Evolutionary conservation across 2,329 filamentous ascomycete genomes (phyloP).

Genomic region (Cladophialophora yegresii): DNA sequence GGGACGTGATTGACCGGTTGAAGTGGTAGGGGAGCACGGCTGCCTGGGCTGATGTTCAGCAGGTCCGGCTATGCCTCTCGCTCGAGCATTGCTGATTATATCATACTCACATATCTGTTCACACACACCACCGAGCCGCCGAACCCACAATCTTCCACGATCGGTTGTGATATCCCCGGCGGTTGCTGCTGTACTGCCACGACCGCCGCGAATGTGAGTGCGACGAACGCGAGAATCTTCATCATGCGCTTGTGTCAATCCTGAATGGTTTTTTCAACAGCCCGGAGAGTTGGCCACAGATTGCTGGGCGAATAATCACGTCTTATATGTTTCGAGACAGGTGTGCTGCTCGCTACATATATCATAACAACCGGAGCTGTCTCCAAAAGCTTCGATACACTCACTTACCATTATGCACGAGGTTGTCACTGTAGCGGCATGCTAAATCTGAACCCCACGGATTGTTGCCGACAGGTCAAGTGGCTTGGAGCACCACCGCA

Average conservation of each 20-base stretch:
- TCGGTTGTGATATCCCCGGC: slow-evolving; percentile 37
- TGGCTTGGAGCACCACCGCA: not conserved
- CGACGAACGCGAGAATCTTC: not conserved
- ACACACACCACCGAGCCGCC: slow-evolving; percentile 43
- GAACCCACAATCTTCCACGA: slow-evolving; percentile 40
- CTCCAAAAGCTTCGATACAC: too few relatives aligned
- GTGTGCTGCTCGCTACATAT: too few relatives aligned
- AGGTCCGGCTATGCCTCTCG: too few relatives aligned
- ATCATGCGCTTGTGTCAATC: not conserved
- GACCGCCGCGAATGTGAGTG: not conserved
- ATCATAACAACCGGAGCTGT: too few relatives aligned
- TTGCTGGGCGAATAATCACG: not conserved
- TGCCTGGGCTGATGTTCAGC: slow-evolving; percentile 6
- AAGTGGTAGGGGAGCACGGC: slow-evolving; percentile 45
- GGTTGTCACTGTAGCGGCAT: not conserved
- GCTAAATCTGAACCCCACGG: not conserved
- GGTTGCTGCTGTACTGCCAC: slow-evolving; percentile 35
- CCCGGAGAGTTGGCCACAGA: not conserved
- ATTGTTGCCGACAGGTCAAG: not conserved
- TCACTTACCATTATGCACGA: not conserved
- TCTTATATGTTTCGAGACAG: not conserved
- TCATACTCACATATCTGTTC: slow-evolving; percentile 42
- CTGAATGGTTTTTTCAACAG: not conserved
- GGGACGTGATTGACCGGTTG: slow-evolving; percentile 40
- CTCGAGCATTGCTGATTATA: too few relatives aligned